Evolutionary conservation across 164 flowering plant species (phyloP).

Genomic region (Stephania japonica): DNA sequence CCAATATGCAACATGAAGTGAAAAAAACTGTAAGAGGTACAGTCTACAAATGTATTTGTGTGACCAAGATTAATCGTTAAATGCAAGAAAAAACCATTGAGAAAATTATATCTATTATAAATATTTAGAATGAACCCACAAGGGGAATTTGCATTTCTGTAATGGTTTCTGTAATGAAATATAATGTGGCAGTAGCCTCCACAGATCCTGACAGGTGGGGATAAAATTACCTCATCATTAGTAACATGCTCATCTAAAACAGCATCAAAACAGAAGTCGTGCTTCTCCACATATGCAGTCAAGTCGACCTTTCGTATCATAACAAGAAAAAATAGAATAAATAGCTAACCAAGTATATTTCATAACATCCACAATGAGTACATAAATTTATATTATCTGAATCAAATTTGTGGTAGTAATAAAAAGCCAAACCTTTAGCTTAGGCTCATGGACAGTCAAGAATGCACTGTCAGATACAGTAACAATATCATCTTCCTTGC

Average conservation of each 20-base stretch:
- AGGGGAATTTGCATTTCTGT: not conserved
- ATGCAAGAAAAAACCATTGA: not conserved
- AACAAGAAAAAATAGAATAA: slow-evolving; percentile 12
- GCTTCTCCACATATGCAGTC: slow-evolving; percentile 97
- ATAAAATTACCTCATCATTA: slow-evolving; percentile 75
- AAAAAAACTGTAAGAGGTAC: slow-evolving; percentile 1
- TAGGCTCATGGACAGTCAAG: slow-evolving; percentile 88
- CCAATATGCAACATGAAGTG: slow-evolving; percentile 5
- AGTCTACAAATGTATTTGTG: not conserved
- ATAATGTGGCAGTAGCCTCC: not conserved
- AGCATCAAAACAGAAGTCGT: slow-evolving; percentile 98
- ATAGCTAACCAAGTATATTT: not conserved
- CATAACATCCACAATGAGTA: not conserved
- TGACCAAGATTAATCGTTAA: not conserved
- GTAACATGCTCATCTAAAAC: slow-evolving; percentile 79
- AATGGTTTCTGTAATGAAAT: not conserved
- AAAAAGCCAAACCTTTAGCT: slow-evolving; percentile 61
- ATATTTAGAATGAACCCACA: not conserved
- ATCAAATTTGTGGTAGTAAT: not conserved
- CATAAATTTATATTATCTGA: not conserved
- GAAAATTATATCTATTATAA: not conserved
- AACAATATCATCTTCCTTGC: slow-evolving; percentile 93
- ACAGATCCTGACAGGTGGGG: not conserved
- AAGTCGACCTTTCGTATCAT: slow-evolving; percentile 68
- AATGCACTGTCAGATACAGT: slow-evolving; percentile 52